Evolutionary conservation across 2,329 filamentous ascomycete genomes (phyloP).

Genomic region (Pseudogymnoascus sp.): DNA sequence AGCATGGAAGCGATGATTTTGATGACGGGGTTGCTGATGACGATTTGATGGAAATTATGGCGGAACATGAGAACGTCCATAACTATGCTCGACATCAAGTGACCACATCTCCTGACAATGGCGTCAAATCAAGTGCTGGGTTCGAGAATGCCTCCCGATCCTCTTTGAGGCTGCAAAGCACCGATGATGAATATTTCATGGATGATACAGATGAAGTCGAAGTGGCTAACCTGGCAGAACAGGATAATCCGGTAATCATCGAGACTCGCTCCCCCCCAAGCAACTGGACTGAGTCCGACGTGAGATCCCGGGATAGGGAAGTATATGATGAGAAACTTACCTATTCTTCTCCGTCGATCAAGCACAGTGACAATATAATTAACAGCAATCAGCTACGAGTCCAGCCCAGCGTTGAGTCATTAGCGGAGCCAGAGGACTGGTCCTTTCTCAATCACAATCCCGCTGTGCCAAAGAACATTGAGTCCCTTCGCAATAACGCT

Average conservation of each 20-base stretch:
- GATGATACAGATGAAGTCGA: constrained; percentile 25
- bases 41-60: constrained; percentile 18
- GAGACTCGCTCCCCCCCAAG: constrained; percentile 21
- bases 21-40: constrained; percentile 11
- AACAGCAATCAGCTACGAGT: constrained; percentile 3
- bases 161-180: background rate
- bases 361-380: constrained; percentile 3
- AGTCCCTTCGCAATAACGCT: constrained; percentile 2
- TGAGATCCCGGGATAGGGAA: constrained; percentile 18
- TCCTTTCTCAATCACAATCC: constrained; percentile 17
- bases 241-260: constrained; percentile 12
- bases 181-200: constrained; percentile 25
- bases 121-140: background rate
- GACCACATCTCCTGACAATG: background rate
- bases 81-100: background rate
- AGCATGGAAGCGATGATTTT: background rate
- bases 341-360: constrained; percentile 21
- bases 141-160: background rate
- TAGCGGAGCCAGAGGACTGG: constrained; percentile 23
- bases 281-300: constrained; percentile 19
- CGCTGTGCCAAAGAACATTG: background rate
- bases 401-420: background rate
- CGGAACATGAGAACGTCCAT: constrained; percentile 13
- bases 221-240: constrained; percentile 22
- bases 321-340: constrained; percentile 27